Percentiles rank a stretch among this genome's conserved stretches.
Evolutionary conservation across 2,329 filamentous ascomycete species (phyloP).

Genomic region (Colletotrichum kahawae): DNA sequence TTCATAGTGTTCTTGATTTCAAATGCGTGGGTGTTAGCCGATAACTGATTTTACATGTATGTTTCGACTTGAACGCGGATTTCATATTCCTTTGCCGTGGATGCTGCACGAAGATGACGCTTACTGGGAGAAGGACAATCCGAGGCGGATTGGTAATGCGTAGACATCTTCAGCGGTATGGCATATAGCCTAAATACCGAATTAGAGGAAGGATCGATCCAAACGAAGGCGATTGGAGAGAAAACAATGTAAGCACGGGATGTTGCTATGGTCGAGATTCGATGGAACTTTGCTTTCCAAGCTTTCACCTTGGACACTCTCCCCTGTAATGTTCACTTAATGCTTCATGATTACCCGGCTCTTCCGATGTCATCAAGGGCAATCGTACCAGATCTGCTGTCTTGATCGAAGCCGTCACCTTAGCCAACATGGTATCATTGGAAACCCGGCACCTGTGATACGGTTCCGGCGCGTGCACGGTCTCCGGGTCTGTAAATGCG

Average conservation of each 20-base stretch:
- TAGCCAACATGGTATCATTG: neutral
- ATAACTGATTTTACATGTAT: rapidly evolving
- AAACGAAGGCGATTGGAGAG: too few species aligned
- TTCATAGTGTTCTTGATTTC: neutral
- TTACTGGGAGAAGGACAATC: neutral
- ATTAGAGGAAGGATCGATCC: too few species aligned
- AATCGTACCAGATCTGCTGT: neutral
- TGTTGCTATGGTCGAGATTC: neutral
- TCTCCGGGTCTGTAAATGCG: neutral
- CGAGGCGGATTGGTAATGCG: neutral
- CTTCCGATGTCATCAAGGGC: neutral
- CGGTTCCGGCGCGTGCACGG: neutral
- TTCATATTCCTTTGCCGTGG: neutral
- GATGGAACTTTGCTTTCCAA: neutral
- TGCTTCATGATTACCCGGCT: neutral
- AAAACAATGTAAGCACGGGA: neutral
- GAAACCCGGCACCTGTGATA: neutral
- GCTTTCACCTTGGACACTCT: neutral
- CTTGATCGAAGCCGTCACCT: neutral
- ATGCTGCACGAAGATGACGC: neutral
- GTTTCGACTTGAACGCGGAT: neutral
- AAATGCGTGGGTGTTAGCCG: neutral
- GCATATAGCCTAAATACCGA: neutral
- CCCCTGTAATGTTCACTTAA: neutral
- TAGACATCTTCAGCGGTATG: neutral